Evolutionary conservation across 1,139 yeast species (phyloP).

Genomic region (Zygoascus hellenicus): DNA sequence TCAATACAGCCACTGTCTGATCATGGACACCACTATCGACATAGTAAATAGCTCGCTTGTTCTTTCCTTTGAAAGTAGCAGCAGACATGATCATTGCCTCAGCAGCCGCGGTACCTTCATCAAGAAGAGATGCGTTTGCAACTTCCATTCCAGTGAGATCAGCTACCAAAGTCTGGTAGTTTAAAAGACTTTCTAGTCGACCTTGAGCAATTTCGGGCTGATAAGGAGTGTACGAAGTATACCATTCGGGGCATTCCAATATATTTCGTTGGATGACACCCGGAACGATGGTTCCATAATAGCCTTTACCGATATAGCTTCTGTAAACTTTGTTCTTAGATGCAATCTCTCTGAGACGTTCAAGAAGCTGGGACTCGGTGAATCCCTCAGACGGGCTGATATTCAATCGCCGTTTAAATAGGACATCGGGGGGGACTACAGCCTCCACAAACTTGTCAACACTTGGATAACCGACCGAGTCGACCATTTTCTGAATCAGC

Average conservation of each 20-base stretch:
- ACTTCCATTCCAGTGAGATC: conserved; percentile 89
- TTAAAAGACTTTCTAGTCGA: conserved; percentile 79
- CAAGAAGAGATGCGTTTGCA: conserved; percentile 89
- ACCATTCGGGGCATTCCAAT: conserved; percentile 95
- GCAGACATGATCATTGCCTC: conserved; percentile 91
- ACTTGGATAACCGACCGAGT: conserved; percentile 57
- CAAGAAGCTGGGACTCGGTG: conserved; percentile 75
- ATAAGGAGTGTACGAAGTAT: conserved; percentile 95
- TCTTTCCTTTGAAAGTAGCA: conserved; percentile 60
- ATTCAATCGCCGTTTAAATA: conserved; percentile 58
- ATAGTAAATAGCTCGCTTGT: conserved; percentile 49
- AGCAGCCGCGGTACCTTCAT: conserved; percentile 97
- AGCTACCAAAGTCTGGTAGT: conserved; percentile 82
- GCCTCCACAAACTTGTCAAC: conserved; percentile 62
- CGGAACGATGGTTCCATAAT: conserved; percentile 84
- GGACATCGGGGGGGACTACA: conserved; percentile 74
- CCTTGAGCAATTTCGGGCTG: conserved; percentile 99
- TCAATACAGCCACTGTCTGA: conserved; percentile 75
- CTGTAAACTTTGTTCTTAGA: conserved; percentile 62
- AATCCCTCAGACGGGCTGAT: conserved; percentile 65
- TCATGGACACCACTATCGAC: conserved; percentile 76
- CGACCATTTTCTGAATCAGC: conserved; percentile 61
- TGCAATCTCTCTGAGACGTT: conserved; percentile 63
- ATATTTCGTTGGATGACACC: conserved; percentile 90
- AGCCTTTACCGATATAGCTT: conserved; percentile 89